Base-by-base conservation (phyloP, 78 protist genomes). In the Emiliania huxleyi region DNA sequence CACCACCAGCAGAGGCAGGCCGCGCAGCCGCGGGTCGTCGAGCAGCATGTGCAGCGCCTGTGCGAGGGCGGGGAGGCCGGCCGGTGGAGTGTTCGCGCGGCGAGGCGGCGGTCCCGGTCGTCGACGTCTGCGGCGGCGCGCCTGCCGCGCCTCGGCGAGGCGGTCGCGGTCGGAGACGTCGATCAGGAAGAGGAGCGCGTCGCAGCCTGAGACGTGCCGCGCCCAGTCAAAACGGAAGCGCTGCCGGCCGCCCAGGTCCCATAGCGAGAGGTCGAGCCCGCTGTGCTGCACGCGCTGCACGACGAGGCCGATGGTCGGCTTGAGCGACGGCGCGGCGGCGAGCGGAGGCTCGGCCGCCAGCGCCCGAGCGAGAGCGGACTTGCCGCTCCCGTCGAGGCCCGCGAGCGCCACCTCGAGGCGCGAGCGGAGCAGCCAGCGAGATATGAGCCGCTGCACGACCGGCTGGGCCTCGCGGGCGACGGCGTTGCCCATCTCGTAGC, bases 341-440 rank as follows among this genome's bases (percentile, higher is more conserved):
- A n/a, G n/a, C 33, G 35, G 81, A 11, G 42, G 35, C n/a, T 35
- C n/a, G 29, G 45, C 44, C n/a, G 23, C n/a, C 19, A 71, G 81
- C 43, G 81, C 42, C 19, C 40, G 40, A 40, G 42, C 35, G 23
- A 71, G 81, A 5, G 45, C 3, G 29, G 81, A n/a, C 81, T 71
- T 71, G 81, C 81, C 81, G 42, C 81, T n/a, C 15, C 81, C 42
- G 81, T 71, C 81, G 42, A 71, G 81, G 18, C 81, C 81, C 40
- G 81, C 81, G 42, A 71, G 35, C n/a, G 81, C 81, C 19, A 71
- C 21, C 81, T 71, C 81, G 45, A 71, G 81, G 12, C n/a, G 5
- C 21, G 81, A 33, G 18, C 81, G 45, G 21, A 37, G 37, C 43
- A 71, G 81, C n/a, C n/a, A n/a, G 42, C n/a, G 21, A 22, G 81